Evolutionary conservation across 345 rosid genomes (phyloP).

Genomic region (Eucalyptus sideroxylon): DNA sequence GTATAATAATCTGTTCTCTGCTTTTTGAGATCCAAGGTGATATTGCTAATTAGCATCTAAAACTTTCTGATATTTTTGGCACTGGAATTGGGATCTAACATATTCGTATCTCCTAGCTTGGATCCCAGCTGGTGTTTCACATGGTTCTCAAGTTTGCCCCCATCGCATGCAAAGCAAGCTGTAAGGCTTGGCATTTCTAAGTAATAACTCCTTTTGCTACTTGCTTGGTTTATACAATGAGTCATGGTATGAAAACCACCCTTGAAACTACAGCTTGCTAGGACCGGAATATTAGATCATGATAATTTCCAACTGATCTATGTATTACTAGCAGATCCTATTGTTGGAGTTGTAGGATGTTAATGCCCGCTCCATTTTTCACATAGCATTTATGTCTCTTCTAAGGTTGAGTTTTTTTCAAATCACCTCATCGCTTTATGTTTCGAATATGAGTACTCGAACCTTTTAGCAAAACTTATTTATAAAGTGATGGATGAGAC

Average conservation of each 20-base stretch:
- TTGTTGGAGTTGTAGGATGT: background rate
- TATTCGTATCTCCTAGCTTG: background rate
- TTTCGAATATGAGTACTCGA: background rate
- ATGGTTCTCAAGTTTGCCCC: background rate
- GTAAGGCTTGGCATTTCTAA: background rate
- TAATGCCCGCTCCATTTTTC: background rate
- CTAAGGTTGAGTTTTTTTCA: background rate
- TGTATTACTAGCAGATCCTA: background rate
- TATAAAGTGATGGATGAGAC: background rate
- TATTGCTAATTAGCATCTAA: background rate
- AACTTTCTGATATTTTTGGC: slow-evolving; percentile 30
- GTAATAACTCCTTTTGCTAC: background rate
- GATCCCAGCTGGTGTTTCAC: background rate
- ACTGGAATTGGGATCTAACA: background rate
- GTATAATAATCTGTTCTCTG: background rate
- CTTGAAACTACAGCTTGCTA: background rate
- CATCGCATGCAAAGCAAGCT: background rate
- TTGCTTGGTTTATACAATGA: background rate
- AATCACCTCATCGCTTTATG: background rate
- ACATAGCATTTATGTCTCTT: background rate
- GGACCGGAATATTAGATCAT: background rate
- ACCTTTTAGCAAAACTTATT: background rate
- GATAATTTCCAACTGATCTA: background rate
- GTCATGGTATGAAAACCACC: background rate
- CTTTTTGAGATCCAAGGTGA: slow-evolving; percentile 2